Conservation (phyloP, 2,329 filamentous ascomycete species). For the Sporothrix brunneoviolacea region DNA sequence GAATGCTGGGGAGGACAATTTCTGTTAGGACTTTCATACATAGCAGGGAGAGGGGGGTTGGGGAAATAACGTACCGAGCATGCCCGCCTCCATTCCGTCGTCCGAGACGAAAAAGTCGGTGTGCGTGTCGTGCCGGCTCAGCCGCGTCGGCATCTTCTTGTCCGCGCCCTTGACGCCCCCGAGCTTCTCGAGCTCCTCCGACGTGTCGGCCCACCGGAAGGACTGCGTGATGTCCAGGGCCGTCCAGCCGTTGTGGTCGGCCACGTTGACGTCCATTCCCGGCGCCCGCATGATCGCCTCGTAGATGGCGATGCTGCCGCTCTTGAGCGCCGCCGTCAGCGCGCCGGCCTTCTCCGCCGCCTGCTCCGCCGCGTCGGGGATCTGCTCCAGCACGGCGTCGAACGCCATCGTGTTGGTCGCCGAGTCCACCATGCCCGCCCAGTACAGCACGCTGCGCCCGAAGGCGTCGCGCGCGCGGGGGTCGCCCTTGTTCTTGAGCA, state of each 20-base stretch:
- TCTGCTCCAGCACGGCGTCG: background rate
- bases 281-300: background rate
- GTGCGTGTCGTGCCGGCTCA: background rate
- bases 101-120: background rate
- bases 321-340: background rate
- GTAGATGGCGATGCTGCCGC: background rate
- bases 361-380: background rate
- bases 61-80: background rate
- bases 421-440: background rate
- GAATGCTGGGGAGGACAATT: background rate
- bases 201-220: background rate
- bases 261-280: constrained; percentile 5
- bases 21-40: no score
- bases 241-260: constrained; percentile 9
- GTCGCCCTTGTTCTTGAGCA: background rate
- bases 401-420: background rate
- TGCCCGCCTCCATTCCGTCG: background rate
- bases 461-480: background rate
- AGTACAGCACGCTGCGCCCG: constrained; percentile 8
- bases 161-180: background rate
- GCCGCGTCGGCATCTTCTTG: background rate
- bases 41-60: background rate
- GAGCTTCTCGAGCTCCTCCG: background rate
- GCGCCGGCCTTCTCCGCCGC: background rate
- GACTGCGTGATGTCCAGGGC: constrained; percentile 3